Percentiles rank a stretch among this genome's conserved stretches.
Evolutionary conservation across 2,329 filamentous ascomycete species (phyloP).

Genomic region (Apiospora kogelbergensis): DNA sequence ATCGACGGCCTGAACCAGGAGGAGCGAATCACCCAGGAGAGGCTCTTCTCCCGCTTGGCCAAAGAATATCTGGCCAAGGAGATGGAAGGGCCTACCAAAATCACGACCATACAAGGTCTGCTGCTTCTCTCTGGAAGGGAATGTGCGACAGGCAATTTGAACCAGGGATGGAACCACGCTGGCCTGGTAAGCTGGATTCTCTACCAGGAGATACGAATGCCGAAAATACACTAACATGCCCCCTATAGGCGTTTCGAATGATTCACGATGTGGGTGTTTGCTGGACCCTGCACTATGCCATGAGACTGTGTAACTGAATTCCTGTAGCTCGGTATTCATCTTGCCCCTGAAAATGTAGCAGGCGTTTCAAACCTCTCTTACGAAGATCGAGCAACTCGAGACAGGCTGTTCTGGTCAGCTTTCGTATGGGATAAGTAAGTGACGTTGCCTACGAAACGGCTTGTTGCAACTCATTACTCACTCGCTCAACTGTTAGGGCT

Average conservation of each 20-base stretch:
- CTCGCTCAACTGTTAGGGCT: background rate
- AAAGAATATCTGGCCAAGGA: slow-evolving; percentile 9
- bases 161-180: slow-evolving; percentile 4
- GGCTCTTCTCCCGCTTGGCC: background rate
- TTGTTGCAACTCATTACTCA: background rate
- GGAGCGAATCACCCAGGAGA: background rate
- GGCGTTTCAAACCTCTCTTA: background rate
- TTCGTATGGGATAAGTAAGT: slow-evolving; percentile 8
- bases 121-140: background rate
- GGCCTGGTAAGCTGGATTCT: background rate
- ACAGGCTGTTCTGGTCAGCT: slow-evolving; percentile 5
- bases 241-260: background rate
- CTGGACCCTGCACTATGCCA: background rate
- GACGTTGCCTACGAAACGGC: too few relatives aligned
- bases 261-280: background rate
- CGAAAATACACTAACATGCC: background rate
- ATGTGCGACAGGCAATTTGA: background rate
- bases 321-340: background rate
- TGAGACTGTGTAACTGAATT: background rate
- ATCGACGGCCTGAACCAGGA: background rate
- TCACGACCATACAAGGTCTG: slow-evolving; percentile 1
- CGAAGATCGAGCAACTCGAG: background rate
- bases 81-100: slow-evolving; percentile 7
- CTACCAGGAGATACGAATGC: background rate
- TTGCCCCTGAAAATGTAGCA: background rate